Percentiles rank a stretch among this genome's conserved stretches.
phyloP scores from a whole-genome alignment of 495 filamentous ascomycete species.

The Penicillium angulare region DNA sequence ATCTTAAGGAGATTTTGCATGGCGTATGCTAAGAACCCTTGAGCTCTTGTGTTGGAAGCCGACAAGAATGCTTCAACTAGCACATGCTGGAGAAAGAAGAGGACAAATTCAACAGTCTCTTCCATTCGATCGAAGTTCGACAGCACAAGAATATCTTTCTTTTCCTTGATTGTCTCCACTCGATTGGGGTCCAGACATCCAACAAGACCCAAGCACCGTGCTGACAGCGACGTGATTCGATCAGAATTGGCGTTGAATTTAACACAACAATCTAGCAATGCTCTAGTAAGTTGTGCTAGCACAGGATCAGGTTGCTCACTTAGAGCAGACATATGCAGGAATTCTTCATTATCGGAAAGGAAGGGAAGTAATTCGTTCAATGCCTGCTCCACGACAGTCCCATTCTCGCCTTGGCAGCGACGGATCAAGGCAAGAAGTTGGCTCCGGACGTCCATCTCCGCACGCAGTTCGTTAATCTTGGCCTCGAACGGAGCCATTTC shows the following conservation, averaged over 20 bases:
- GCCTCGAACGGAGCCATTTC: conserved; percentile 62
- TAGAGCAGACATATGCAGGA: conserved; percentile 76
- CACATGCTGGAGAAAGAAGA: conserved; percentile 80
- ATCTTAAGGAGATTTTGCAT: conserved; percentile 89
- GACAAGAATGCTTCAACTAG: conserved; percentile 89
- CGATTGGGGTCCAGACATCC: conserved; percentile 90
- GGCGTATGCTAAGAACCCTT: conserved; percentile 85
- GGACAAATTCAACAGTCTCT: conserved; percentile 82
- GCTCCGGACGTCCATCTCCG: conserved; percentile 55
- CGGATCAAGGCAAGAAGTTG: conserved; percentile 67
- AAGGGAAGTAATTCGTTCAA: conserved; percentile 72
- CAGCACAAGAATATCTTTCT: conserved; percentile 74
- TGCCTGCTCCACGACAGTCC: conserved; percentile 75
- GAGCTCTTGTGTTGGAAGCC: conserved; percentile 77
- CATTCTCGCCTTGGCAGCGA: conserved; percentile 78
- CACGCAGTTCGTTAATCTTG: conserved; percentile 62
- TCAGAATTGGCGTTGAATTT: conserved; percentile 68
- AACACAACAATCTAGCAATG: conserved; percentile 78
- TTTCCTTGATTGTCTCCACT: conserved; percentile 74
- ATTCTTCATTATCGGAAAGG: conserved; percentile 69
- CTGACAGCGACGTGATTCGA: conserved; percentile 68
- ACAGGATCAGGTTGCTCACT: conserved; percentile 82
- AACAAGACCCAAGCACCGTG: conserved; percentile 78
- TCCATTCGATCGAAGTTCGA: conserved; percentile 78
- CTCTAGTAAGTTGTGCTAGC: conserved; percentile 65